Percentiles rank a stretch among this genome's conserved stretches.
Conservation (phyloP, 179 eudicot genomes). For the Kewa caespitosa region DNA sequence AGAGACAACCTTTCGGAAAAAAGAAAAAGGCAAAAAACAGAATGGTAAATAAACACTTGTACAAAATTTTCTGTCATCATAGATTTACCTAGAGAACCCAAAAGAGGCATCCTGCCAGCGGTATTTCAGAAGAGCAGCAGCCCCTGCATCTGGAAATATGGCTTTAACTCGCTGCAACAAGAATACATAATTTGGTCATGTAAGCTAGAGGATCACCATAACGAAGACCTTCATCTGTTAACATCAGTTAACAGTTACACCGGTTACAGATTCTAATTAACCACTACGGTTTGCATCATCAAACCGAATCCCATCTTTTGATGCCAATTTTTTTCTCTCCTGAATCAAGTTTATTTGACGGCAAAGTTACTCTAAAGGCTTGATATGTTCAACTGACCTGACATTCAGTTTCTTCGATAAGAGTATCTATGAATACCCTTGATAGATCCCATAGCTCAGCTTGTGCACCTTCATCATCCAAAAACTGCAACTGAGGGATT, state of each 20-base stretch:
- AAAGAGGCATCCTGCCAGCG: slow-evolving; percentile 90
- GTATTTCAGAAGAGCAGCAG: slow-evolving; percentile 90
- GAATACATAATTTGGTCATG: slow-evolving; percentile 16
- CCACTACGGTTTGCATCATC: not conserved
- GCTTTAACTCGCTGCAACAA: slow-evolving; percentile 78
- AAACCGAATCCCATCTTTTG: not conserved
- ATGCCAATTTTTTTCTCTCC: not conserved
- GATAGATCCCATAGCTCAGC: slow-evolving; percentile 92
- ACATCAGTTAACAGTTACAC: not conserved
- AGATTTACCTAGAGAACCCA: slow-evolving; percentile 75
- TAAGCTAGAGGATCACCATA: not conserved
- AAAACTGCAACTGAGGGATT: slow-evolving; percentile 95
- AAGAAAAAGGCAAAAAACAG: not conserved
- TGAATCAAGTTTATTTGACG: too few species aligned
- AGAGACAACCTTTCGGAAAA: not conserved
- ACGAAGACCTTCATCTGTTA: not conserved
- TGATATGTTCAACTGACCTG: slow-evolving; percentile 48
- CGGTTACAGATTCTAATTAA: not conserved
- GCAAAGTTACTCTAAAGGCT: not conserved
- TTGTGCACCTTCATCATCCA: slow-evolving; percentile 99
- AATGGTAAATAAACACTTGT: not conserved
- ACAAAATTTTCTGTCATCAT: not conserved
- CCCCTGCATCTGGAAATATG: slow-evolving; percentile 97
- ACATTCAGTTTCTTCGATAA: slow-evolving; percentile 82
- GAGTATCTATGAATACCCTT: slow-evolving; percentile 77